Conservation (phyloP, 108 stramenopile genomes). For the Aurantiochytrium sp. region DNA sequence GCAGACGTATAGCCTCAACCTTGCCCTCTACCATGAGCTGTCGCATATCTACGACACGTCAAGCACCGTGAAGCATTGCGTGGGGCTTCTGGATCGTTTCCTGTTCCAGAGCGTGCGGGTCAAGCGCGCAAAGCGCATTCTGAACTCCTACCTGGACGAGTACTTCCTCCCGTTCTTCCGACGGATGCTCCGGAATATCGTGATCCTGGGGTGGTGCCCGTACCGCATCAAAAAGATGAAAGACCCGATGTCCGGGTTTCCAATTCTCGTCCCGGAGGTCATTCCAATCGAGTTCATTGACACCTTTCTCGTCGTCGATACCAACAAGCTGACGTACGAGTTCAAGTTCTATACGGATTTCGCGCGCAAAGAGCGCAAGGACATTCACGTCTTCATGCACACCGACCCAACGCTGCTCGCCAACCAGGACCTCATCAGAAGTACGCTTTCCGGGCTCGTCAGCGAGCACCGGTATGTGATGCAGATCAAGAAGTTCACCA, state of each 20-base stretch:
- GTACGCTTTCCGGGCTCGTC: neutral
- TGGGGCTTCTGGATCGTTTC: neutral
- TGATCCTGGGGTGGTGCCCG: neutral
- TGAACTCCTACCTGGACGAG: neutral
- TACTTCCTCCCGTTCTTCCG: neutral
- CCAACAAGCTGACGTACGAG: neutral
- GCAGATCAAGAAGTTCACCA: neutral
- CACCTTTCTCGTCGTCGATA: neutral
- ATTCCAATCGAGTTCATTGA: neutral
- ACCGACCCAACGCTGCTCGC: neutral
- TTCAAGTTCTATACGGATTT: neutral
- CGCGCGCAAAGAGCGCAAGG: neutral
- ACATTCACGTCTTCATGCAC: neutral
- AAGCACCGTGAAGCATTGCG: neutral
- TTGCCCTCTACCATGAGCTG: neutral
- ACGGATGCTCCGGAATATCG: neutral
- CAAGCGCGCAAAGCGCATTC: neutral
- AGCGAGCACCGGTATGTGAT: neutral
- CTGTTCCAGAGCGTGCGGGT: neutral
- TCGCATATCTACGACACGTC: neutral
- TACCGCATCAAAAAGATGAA: neutral
- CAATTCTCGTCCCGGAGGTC: neutral
- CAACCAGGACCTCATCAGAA: neutral
- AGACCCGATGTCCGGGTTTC: neutral
- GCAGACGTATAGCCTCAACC: neutral